Evolutionary conservation across 2,329 filamentous ascomycete genomes (phyloP), one percentile per base, ranked within the genome.

Genomic region (Xylaria sp.): DNA sequence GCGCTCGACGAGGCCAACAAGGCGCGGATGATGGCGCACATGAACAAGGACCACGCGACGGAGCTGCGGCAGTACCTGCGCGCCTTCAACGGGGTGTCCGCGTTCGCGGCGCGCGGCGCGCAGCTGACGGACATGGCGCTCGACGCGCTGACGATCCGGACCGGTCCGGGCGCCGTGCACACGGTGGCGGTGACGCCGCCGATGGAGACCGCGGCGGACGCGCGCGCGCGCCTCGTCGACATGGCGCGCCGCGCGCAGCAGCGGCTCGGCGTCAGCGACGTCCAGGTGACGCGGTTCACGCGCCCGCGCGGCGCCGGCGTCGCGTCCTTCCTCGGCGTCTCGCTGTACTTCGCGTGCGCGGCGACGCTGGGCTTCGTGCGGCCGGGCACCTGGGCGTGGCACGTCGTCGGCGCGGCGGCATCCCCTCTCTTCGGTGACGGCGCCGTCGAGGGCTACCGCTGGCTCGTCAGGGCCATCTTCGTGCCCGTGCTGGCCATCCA

Each of bases 31-130:
- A 83, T 93, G 67, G 78, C 78, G 29, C 92, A 97, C 77, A 94
- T 97, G 90, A 96, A 97, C 75, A 77, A 78, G 40, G 89, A 93
- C 72, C 93, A 96, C 74, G 76, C 80, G 47, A 81, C 84, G 63
- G 90, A 91, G 53, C 84, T 96, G 45, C 76, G 82, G 52, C 81
- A 88, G 68, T 96, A 92, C 73, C 83, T 95, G n/a, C 86, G 86
- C 60, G 83, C 91, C 71, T 91, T 86, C 76, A 78, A 76, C 68
- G 71, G 77, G 16, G 76, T 90, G 41, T 81, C 86, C 16, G 66
- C 79, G 7, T 71, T 74, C 55, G 74, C 80, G 45, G 81, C 87
- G 45, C 74, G 82, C 52, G 74, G 77, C 18, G 84, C 89, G 18
- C 72, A 76, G 38, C 77, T 96, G 60, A 76, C 79, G 50, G 87